phyloP scores from a whole-genome alignment of 805 yeast species.

The Candida ipomoeae region DNA sequence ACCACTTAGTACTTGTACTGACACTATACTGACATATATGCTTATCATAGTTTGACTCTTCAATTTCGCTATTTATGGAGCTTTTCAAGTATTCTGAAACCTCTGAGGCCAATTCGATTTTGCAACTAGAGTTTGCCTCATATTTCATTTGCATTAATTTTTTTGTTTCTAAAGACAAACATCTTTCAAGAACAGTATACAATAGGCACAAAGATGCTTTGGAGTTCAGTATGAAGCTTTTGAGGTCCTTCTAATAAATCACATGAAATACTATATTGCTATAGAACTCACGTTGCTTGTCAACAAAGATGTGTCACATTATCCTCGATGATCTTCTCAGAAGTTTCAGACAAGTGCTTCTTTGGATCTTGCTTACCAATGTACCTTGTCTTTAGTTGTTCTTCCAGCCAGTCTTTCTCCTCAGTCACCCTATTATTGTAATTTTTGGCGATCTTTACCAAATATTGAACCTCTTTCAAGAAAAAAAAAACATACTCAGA shows the following conservation, averaged over 20 bases:
- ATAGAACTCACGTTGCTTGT: conserved; percentile 88
- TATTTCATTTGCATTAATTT: conserved; percentile 10
- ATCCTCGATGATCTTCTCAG: conserved; percentile 81
- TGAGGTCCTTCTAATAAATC: conserved; percentile 6
- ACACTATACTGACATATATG: too few relatives aligned
- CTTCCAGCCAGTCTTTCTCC: conserved; percentile 83
- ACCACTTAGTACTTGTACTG: too few relatives aligned
- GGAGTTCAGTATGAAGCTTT: conserved; percentile 7
- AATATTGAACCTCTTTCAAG: conserved; percentile 62
- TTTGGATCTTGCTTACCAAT: conserved; percentile 99
- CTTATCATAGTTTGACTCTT: conserved; percentile 10
- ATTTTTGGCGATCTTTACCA: conserved; percentile 87
- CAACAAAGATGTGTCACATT: conserved; percentile 81
- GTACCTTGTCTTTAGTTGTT: conserved; percentile 88
- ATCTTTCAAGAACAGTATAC: not conserved
- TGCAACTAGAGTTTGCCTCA: conserved; percentile 14
- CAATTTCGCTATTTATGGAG: conserved; percentile 9
- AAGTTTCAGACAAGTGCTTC: conserved; percentile 89
- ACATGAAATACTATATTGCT: conserved; percentile 59
- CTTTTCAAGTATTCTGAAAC: conserved; percentile 3
- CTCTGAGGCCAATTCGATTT: conserved; percentile 1
- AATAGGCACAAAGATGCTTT: conserved; percentile 7
- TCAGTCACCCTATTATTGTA: conserved; percentile 89
- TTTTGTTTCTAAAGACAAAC: conserved; percentile 8
- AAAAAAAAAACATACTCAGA: conserved; percentile 76